phyloP scores from a whole-genome alignment of 2,329 filamentous ascomycete genomes.

The Neonectria sp. region DNA sequence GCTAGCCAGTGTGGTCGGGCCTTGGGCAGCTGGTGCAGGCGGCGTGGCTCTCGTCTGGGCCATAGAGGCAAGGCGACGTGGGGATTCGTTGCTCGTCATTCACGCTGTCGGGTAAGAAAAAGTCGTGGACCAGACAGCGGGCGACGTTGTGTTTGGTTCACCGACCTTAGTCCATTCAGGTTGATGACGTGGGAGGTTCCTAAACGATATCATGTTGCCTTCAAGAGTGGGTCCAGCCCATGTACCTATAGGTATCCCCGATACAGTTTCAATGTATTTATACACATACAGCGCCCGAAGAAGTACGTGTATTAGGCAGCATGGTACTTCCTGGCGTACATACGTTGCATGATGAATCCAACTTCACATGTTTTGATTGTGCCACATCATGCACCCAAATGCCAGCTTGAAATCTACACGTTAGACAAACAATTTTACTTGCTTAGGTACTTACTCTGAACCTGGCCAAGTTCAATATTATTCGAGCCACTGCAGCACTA shows the following conservation, averaged over 20 bases:
- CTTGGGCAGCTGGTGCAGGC: slow-evolving; percentile 35
- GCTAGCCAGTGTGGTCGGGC: slow-evolving; percentile 29
- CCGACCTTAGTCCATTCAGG: slow-evolving; percentile 24
- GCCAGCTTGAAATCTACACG: background rate
- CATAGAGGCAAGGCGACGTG: slow-evolving; percentile 37
- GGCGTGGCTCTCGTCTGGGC: slow-evolving; percentile 33
- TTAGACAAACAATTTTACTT: background rate
- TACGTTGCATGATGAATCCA: background rate
- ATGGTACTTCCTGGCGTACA: background rate
- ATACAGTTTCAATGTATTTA: background rate
- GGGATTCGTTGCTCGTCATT: slow-evolving; percentile 19
- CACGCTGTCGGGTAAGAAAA: slow-evolving; percentile 14
- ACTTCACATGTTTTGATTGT: slow-evolving; percentile 17
- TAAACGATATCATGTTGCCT: slow-evolving; percentile 23
- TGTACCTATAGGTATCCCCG: slow-evolving; percentile 7
- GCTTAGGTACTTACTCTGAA: background rate
- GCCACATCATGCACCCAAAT: slow-evolving; percentile 1
- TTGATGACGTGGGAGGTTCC: slow-evolving; percentile 29
- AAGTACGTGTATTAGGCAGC: background rate
- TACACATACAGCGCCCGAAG: too few relatives aligned
- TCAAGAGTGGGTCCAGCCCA: slow-evolving; percentile 7
- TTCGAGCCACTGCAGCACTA: background rate
- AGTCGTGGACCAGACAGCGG: slow-evolving; percentile 9
- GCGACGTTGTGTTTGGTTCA: slow-evolving; percentile 26
- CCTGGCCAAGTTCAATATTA: background rate